Evolutionary conservation across 768 basidiomycete species (phyloP), one percentile per base, ranked within the genome.

Genomic region (Pholiota molesta): DNA sequence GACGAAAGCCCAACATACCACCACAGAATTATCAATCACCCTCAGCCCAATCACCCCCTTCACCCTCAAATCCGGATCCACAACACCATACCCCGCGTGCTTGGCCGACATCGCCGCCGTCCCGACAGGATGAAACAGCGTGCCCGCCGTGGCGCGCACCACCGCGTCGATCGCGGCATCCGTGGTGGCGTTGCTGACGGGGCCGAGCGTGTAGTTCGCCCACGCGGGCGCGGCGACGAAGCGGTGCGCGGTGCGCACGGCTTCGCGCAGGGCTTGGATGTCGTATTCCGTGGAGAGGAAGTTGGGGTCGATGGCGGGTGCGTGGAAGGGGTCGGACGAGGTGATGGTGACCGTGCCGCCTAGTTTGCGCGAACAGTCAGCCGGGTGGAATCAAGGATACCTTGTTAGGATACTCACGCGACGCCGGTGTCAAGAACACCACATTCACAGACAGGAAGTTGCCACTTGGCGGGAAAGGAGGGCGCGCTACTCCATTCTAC

Each of bases 251-350:
- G 64, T 45, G 42, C 65, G 65, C 39, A 74, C 58, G 26, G 65
- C 62, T 60, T 73, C 70, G 6, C 72, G 68, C 21, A 76, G 51
- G 9, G 68, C 71, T 26, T 65, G 62, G 16, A 73, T 54, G 58
- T 77, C 77, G 33, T 71, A 71, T 2, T 64, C 63, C 29, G 69
- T 68, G 29, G 47, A 64, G 33, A 82, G 75, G 72, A 82, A 79
- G 56, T 78, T 78, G 2, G 83, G 80, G 65, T 86, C 75, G 68
- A 86, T 83, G 14, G 73, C 51, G 0, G 85, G 83, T 14, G 72
- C 42, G 45, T 72, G 73, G 68, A 84, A 83, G 6, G 81, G 75
- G 63, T 77, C 69, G 13, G 70, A 75, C 10, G 80, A 78, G 52
- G 73, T 77, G 56, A 84, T 62, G 5, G 67, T 71, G 2, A 77